These are phyloP conservation scores for Forsythia viridissima DNA, from an alignment of 257 asterid genomes.

Conservation along the genomic window DNA sequence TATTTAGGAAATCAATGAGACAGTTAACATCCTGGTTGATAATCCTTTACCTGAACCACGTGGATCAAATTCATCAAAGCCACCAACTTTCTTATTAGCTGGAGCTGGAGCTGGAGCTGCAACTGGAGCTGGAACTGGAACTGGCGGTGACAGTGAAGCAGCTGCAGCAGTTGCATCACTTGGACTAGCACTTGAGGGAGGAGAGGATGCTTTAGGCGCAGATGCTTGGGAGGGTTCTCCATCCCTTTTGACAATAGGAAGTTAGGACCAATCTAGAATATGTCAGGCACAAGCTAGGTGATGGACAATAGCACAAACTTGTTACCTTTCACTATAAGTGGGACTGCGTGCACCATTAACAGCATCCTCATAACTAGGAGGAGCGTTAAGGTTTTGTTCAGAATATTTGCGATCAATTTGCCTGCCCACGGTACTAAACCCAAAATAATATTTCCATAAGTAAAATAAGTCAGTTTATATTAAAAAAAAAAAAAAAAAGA, in stretches of 20 bases:
- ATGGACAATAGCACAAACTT: constrained; percentile 16
- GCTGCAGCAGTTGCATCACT: constrained; percentile 41
- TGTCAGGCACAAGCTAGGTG: constrained; percentile 16
- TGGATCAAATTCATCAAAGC: constrained; percentile 94
- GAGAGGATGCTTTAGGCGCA: constrained; percentile 64
- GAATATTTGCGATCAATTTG: constrained; percentile 58
- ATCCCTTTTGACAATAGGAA: constrained; percentile 49
- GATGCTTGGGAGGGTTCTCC: constrained; percentile 61
- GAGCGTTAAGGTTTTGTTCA: constrained; percentile 68
- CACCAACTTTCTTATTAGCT: constrained; percentile 48
- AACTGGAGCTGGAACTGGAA: constrained; percentile 35
- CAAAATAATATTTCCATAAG: neutral
- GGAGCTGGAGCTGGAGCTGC: no score
- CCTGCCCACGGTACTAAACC: constrained; percentile 45
- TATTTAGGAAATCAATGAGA: neutral
- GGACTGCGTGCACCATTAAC: constrained; percentile 75
- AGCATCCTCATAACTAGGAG: constrained; percentile 90
- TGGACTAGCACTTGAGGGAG: constrained; percentile 56
- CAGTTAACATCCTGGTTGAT: neutral
- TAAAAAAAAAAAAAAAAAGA: constrained; percentile 6
- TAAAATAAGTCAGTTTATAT: neutral
- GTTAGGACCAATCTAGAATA: constrained; percentile 29
- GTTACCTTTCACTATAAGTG: constrained; percentile 66
- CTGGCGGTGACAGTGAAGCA: constrained; percentile 43
- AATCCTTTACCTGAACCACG: constrained; percentile 72